Percentiles rank a stretch among this genome's conserved stretches.
Conservation (phyloP, 768 basidiomycete species). For the Russula dissimulans region DNA sequence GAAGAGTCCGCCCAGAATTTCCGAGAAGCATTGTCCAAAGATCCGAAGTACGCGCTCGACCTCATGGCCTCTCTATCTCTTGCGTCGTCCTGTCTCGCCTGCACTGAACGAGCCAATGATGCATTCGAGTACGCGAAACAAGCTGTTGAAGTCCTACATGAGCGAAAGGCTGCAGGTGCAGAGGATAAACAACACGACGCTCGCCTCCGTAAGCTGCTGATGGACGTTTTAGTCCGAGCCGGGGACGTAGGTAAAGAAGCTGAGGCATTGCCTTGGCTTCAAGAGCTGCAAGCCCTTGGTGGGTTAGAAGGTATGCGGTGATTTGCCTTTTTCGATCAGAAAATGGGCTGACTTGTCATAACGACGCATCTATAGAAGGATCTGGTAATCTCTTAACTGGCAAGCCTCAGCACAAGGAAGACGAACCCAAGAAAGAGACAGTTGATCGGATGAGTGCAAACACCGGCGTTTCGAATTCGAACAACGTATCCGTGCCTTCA, state of each 20-base stretch:
- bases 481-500: not conserved
- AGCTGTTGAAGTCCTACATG: slow-evolving; percentile 5
- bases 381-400: not conserved
- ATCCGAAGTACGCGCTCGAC: not conserved
- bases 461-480: not conserved
- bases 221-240: not conserved
- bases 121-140: slow-evolving; percentile 8
- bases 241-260: not conserved
- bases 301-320: not conserved
- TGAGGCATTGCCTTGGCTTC: not conserved
- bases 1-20: slow-evolving; percentile 11
- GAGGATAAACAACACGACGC: not conserved
- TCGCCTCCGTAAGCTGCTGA: not conserved
- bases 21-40: not conserved
- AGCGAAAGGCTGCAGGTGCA: not conserved
- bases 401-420: not conserved
- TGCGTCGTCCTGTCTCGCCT: slow-evolving; percentile 11
- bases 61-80: slow-evolving; percentile 9
- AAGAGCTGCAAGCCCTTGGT: not conserved
- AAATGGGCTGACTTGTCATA: not conserved
- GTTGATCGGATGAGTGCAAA: not conserved
- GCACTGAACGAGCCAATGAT: not conserved
- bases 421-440: not conserved
- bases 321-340: not conserved
- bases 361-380: not conserved